These are phyloP conservation scores for Brassica carinata DNA, from an alignment of 345 rosid genomes.

Conservation along the genomic window DNA sequence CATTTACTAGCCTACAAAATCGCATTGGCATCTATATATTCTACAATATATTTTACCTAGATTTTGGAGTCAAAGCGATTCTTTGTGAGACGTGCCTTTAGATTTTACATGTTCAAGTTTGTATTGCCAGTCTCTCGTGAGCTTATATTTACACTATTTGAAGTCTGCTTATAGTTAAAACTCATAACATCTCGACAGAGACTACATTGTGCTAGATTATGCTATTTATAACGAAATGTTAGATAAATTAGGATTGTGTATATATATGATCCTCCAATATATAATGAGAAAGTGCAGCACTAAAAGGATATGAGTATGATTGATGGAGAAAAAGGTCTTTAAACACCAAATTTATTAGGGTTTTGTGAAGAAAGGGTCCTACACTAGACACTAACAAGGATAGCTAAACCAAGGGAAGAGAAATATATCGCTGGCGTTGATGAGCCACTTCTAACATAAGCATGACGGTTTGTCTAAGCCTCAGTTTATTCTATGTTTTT, in stretches of 20 bases:
- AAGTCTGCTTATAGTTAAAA: not conserved
- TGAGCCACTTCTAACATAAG: conserved; percentile 44
- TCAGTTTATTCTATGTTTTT: not conserved
- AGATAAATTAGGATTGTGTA: not conserved
- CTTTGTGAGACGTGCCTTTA: not conserved
- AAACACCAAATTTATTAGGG: conserved; percentile 33
- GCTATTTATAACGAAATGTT: not conserved
- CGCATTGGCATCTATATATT: not conserved
- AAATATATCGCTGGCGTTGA: conserved; percentile 15
- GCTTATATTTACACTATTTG: not conserved
- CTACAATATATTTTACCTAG: conserved; percentile 11
- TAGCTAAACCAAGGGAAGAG: conserved; percentile 21
- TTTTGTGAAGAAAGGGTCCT: conserved; percentile 38
- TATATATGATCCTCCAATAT: not conserved
- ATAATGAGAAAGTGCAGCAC: conserved; percentile 37
- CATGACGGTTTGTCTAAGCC: conserved; percentile 40
- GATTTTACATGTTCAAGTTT: not conserved
- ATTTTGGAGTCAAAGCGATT: conserved; percentile 1
- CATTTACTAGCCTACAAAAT: conserved; percentile 4
- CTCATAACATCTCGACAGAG: not conserved
- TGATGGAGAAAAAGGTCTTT: conserved; percentile 27
- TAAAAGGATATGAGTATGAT: conserved; percentile 37
- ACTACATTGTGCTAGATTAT: not conserved
- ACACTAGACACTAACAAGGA: conserved; percentile 36
- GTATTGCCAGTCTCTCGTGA: not conserved